A percentile compares a stretch with the other conserved stretches of the same genome.
Evolutionary conservation across 495 filamentous ascomycete genomes (phyloP).

Genomic region (Neurospora sp.): DNA sequence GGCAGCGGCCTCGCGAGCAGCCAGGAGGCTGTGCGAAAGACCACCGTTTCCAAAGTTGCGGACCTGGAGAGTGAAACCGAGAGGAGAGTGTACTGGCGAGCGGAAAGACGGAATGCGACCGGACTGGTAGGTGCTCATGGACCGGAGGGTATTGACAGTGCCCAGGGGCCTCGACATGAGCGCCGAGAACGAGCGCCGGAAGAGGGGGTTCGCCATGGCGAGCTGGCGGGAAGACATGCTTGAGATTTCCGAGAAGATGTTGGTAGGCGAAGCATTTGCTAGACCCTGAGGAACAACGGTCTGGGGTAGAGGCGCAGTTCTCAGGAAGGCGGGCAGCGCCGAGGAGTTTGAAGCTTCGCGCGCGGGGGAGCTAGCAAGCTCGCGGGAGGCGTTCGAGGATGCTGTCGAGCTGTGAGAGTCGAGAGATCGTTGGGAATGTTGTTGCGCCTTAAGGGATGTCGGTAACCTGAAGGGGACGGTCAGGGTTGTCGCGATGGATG

Average conservation of each 20-base stretch:
- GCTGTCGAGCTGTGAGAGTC: background rate
- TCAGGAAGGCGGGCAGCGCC: conserved; percentile 32
- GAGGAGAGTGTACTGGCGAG: background rate
- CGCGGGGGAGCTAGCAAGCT: background rate
- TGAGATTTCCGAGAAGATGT: conserved; percentile 18
- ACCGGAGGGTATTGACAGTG: conserved; percentile 13
- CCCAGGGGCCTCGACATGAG: conserved; percentile 14
- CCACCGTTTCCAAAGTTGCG: conserved; percentile 31
- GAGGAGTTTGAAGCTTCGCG: background rate
- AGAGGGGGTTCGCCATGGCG: conserved; percentile 27
- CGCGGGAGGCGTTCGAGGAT: conserved; percentile 3
- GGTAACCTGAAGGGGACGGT: conserved; percentile 30
- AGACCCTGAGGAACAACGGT: conserved; percentile 11
- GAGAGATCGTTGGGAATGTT: conserved; percentile 1
- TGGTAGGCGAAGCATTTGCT: conserved; percentile 10
- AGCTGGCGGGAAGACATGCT: conserved; percentile 20
- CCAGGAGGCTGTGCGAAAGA: conserved; percentile 38
- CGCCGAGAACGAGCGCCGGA: conserved; percentile 16
- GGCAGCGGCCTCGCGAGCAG: conserved; percentile 64
- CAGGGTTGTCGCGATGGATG: conserved; percentile 41
- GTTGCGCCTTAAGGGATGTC: conserved; percentile 1
- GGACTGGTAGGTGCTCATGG: conserved; percentile 20
- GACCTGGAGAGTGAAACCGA: conserved; percentile 10
- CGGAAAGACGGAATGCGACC: conserved; percentile 10
- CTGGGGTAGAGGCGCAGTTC: conserved; percentile 11